Base-by-base conservation (phyloP, 2,329 filamentous ascomycete genomes). In the Mariannaea elegans region DNA sequence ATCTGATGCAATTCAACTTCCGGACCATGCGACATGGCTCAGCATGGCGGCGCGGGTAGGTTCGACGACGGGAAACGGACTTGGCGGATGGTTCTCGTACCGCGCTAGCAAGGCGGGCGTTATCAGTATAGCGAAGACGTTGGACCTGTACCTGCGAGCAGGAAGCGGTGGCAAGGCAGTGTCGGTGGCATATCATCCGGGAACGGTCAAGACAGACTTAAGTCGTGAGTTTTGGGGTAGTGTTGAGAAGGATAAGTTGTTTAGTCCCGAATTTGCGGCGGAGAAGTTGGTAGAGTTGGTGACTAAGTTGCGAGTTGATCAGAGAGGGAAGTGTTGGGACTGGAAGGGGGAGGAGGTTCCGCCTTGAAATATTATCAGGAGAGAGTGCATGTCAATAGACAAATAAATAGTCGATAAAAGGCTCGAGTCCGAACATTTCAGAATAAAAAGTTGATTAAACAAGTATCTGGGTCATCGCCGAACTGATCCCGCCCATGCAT, bases 1-100 rank as follows among this genome's bases (percentile, higher is more conserved):
- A 3, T 23, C 34, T 2, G 72, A 71, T 36, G 36, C 55, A 5
- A 31, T 67, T 4, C 61, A 78, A 0, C 78, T 90, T 2, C 80
- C 83, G 0, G 56, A 66, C 0, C 81, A 84, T 54, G 87, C 91
- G 0, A 84, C 88, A 2, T 91, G 89, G 81, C 83, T 90, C n/a
- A 86, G 86, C 70, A 90, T 93, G 87, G 89, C 90, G 6, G 92
- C 92, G 2, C 86, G 92, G 41, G 90, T 96, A 0, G 92, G 92
- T 9, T 90, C 85, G 29, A 90, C 90, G 19, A 79, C 83, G 1
- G 91, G 94, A 68, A 94, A 96, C 70, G 72, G 77, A 2, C 80
- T 88, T 0, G 92, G 92, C 2, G 92, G 92, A 0, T 95, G 92
- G 92, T 96, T 93, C 74, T 87, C 84, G 56, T 95, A 95, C 75